Evolutionary conservation across 2,329 filamentous ascomycete species (phyloP).

Genomic region (Ramularia collo-cygni): DNA sequence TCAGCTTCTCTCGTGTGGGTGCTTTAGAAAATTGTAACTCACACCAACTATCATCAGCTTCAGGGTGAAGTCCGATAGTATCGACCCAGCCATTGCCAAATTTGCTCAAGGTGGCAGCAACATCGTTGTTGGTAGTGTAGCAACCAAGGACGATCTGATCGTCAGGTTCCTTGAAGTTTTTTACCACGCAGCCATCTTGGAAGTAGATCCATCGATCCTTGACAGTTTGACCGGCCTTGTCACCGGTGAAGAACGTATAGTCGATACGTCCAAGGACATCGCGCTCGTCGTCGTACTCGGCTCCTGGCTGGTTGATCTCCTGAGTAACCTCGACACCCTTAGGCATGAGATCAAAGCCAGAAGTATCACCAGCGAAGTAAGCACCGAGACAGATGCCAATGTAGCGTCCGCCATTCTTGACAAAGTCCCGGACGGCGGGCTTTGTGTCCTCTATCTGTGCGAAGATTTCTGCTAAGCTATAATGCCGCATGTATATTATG

Average conservation of each 20-base stretch:
- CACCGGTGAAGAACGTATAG: conserved; percentile 15
- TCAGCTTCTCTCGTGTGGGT: too few relatives aligned
- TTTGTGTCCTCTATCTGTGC: too few relatives aligned
- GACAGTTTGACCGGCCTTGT: conserved; percentile 8
- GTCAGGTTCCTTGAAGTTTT: conserved; percentile 1
- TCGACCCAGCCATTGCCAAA: conserved; percentile 20
- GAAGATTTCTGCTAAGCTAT: too few relatives aligned
- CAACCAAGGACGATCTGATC: conserved; percentile 12
- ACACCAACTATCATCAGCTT: conserved; percentile 19
- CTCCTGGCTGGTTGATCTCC: conserved; percentile 9
- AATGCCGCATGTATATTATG: too few relatives aligned
- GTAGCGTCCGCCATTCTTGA: conserved; percentile 16
- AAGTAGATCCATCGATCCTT: conserved; percentile 19
- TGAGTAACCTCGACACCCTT: conserved; percentile 9
- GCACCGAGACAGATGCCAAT: conserved; percentile 20
- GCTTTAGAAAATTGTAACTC: conserved; percentile 5
- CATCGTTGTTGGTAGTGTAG: conserved; percentile 17
- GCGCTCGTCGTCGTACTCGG: conserved; percentile 12
- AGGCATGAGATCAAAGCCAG: conserved; percentile 15
- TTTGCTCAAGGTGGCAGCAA: conserved; percentile 13
- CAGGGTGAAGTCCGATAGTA: conserved; percentile 18
- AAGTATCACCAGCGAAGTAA: conserved; percentile 15
- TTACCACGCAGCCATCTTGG: conserved; percentile 16
- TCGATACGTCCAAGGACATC: conserved; percentile 20
- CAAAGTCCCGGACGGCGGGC: conserved; percentile 17